A percentile compares a stretch with the other conserved stretches of the same genome.
These are phyloP conservation scores for Apostasia shenzhenica DNA, from an alignment of 106 monocot species.

Conservation along the genomic window DNA sequence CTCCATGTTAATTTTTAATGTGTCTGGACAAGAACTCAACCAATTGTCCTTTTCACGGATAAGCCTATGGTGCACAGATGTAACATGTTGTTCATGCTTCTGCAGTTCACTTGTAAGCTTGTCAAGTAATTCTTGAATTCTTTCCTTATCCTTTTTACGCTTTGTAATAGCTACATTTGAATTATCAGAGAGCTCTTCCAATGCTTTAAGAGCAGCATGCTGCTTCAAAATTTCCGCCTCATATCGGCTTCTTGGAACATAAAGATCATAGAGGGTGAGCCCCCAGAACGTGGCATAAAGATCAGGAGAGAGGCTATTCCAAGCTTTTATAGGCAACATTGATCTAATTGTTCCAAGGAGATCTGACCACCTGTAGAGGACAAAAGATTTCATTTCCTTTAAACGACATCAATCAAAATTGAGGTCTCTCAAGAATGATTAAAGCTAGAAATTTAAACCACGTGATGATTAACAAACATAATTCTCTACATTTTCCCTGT, in stretches of 20 bases:
- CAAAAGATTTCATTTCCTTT: background rate
- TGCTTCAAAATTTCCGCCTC: constrained; percentile 86
- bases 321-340: constrained; percentile 69
- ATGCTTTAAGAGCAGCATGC: constrained; percentile 73
- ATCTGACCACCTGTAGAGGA: constrained; percentile 65
- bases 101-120: constrained; percentile 61
- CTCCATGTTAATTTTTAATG: constrained; percentile 88
- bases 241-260: constrained; percentile 85
- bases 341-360: constrained; percentile 53
- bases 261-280: constrained; percentile 88
- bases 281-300: constrained; percentile 98
- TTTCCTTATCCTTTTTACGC: constrained; percentile 98
- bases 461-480: too few species aligned
- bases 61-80: constrained; percentile 70
- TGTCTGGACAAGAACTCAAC: constrained; percentile 79
- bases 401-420: background rate
- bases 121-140: constrained; percentile 86
- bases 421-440: background rate
- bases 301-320: constrained; percentile 96
- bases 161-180: constrained; percentile 86
- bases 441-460: background rate
- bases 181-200: constrained; percentile 91
- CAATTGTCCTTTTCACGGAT: constrained; percentile 82
- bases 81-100: constrained; percentile 89
- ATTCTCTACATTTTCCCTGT: too few species aligned